Evolutionary conservation across 2,329 filamentous ascomycete genomes (phyloP).

Genomic region (Colletotrichum spaethianum): DNA sequence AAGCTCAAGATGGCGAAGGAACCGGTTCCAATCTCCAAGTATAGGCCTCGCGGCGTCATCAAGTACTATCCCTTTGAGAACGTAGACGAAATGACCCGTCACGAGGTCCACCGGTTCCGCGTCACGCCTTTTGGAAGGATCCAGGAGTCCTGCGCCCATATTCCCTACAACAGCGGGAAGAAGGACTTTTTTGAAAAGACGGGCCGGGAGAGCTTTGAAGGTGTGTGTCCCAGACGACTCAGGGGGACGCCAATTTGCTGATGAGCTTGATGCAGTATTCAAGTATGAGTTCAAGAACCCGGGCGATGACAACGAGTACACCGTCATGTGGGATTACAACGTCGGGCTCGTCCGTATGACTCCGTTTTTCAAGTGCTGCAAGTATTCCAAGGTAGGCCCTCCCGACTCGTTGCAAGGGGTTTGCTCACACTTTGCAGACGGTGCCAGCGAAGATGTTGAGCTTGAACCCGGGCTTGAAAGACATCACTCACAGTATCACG

Average conservation of each 20-base stretch:
- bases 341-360: slow-evolving; percentile 94
- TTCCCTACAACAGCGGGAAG: slow-evolving; percentile 96
- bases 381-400: slow-evolving; percentile 80
- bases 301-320: slow-evolving; percentile 75
- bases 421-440: slow-evolving; percentile 70
- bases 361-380: slow-evolving; percentile 92
- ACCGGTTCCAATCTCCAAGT: slow-evolving; percentile 72
- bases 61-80: slow-evolving; percentile 83
- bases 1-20: slow-evolving; percentile 77
- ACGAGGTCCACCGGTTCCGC: slow-evolving; percentile 73
- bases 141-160: slow-evolving; percentile 76
- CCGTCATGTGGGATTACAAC: slow-evolving; percentile 98
- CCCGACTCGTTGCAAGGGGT: neutral
- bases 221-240: slow-evolving; percentile 60
- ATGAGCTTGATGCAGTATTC: slow-evolving; percentile 71
- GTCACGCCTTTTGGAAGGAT: slow-evolving; percentile 78
- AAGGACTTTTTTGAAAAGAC: slow-evolving; percentile 91
- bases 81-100: slow-evolving; percentile 68
- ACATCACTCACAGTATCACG: slow-evolving; percentile 96
- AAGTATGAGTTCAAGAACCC: slow-evolving; percentile 86
- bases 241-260: slow-evolving; percentile 14
- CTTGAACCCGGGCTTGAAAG: slow-evolving; percentile 83
- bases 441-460: slow-evolving; percentile 87
- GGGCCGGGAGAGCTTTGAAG: slow-evolving; percentile 89
- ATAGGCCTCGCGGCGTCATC: slow-evolving; percentile 75